These are phyloP conservation scores for Thalassiosira livingstoniorum DNA, from an alignment of 352 stramenopile genomes.

Conservation along the genomic window DNA sequence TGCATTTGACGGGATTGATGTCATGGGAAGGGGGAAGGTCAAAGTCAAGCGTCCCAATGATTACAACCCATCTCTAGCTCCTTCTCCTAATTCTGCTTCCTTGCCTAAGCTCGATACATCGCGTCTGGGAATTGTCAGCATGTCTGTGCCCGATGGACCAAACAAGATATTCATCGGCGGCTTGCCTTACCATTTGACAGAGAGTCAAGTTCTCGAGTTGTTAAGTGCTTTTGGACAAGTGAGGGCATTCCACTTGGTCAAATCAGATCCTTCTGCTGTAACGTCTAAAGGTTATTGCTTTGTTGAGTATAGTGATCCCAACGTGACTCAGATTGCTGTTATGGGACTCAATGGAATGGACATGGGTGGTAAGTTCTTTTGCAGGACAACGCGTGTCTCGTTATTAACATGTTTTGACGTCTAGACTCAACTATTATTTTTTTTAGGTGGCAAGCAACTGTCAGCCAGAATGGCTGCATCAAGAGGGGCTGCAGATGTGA, in stretches of 20 bases:
- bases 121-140: constrained; percentile 94
- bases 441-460: constrained; percentile 78
- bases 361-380: too few relatives aligned
- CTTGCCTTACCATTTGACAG: constrained; percentile 96
- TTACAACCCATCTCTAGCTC: constrained; percentile 94
- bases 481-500: constrained; percentile 8
- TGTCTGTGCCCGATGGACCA: constrained; percentile 94
- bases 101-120: constrained; percentile 78
- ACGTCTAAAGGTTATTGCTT: constrained; percentile 98
- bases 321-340: constrained; percentile 91
- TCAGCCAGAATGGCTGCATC: constrained; percentile 73
- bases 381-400: too few relatives aligned
- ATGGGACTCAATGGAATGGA: constrained; percentile 96
- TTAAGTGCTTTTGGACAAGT: constrained; percentile 93
- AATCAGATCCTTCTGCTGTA: constrained; percentile 89
- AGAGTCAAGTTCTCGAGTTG: constrained; percentile 91
- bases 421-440: too few relatives aligned
- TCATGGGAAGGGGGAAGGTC: constrained; percentile 90
- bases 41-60: constrained; percentile 97
- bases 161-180: constrained; percentile 99
- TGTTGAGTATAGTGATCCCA: constrained; percentile 94
- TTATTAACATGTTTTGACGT: too few relatives aligned
- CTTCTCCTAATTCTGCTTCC: constrained; percentile 74
- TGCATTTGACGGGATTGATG: constrained; percentile 94
- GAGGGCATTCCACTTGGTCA: constrained; percentile 96